A percentile compares a stretch with the other conserved stretches of the same genome.
Conservation (phyloP, 768 basidiomycete genomes). For the Tubosaeta brunneosetosa region DNA sequence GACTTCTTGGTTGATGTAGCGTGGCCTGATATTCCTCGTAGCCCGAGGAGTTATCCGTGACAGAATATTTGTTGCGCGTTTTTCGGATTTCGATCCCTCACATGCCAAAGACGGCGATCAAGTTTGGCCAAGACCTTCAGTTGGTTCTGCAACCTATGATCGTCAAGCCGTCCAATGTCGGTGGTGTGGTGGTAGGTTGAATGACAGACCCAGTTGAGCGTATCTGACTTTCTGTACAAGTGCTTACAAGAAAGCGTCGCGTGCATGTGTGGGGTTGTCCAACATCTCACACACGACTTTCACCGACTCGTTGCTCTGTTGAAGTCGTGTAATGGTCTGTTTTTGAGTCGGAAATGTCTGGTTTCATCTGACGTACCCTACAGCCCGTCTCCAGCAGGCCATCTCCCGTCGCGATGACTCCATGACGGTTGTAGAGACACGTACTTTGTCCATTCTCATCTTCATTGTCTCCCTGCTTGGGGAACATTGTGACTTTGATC, state of each 20-base stretch:
- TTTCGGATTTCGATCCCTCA: constrained; percentile 81
- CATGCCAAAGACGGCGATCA: constrained; percentile 85
- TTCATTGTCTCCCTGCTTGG: constrained; percentile 82
- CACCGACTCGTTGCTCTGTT: constrained; percentile 69
- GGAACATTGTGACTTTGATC: constrained; percentile 87
- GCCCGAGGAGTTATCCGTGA: constrained; percentile 78
- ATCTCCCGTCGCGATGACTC: constrained; percentile 39
- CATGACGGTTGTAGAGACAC: constrained; percentile 46
- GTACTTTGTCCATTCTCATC: constrained; percentile 64
- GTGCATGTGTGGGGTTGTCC: constrained; percentile 84
- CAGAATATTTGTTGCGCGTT: constrained; percentile 84
- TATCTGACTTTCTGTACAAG: constrained; percentile 33
- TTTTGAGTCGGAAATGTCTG: neutral
- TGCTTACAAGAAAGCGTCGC: constrained; percentile 89
- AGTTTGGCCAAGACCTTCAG: constrained; percentile 86
- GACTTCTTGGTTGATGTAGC: neutral
- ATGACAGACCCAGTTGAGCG: neutral
- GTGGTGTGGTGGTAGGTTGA: constrained; percentile 56
- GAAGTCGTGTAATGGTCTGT: constrained; percentile 76
- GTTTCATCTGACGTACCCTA: constrained; percentile 9
- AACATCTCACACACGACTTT: constrained; percentile 84
- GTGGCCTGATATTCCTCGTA: constrained; percentile 27
- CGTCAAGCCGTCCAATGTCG: constrained; percentile 68
- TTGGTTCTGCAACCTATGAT: constrained; percentile 85
- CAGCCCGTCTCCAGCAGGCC: constrained; percentile 62